Evolutionary conservation across 176 grass and related monocot genomes (phyloP), one percentile per base, ranked within the genome.

Genomic region (Miscanthus lutarioriparius): DNA sequence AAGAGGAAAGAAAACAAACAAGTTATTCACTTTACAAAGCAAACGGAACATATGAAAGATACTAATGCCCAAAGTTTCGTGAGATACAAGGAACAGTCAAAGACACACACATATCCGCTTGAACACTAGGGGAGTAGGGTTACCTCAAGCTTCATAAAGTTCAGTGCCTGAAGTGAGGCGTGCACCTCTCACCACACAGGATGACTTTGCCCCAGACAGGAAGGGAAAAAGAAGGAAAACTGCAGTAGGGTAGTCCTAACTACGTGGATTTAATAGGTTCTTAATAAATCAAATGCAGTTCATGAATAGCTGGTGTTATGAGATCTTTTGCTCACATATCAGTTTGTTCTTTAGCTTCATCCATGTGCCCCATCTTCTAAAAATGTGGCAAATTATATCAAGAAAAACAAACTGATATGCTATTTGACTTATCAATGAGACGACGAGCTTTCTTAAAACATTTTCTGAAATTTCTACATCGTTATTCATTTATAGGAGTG

Each of bases 21-120:
- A 37, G 35, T 76, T 45, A 80, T 75, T 69, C 32, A 77, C 43
- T 82, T 44, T 70, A 83, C 13, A 76, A n/a, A 23, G 51, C 14
- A 82, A 89, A 90, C 32, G 1, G 76, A 77, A 72, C 25, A 86
- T 72, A 77, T 14, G 14, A 78, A 47, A 10, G 17, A 35, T 32
- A 80, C n/a, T 48, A 67, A 69, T 37, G 44, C 27, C 64, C 43
- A 69, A 37, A 3, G 20, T 53, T 81, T 0, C 30, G 45, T 68
- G 20, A 68, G 7, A 81, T 47, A 75, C 28, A 64, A 74, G 20
- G 38, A 47, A 74, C 80, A 41, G 67, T 71, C 35, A 71, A 71
- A 70, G 8, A 9, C 8, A 12, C 7, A 28, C 14, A 71, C 30
- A 8, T 75, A 72, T 38, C 43, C 44, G 6, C 72, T 72, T 75